Evolutionary conservation across 179 eudicot genomes (phyloP).

Genomic region (Nepenthes alata): DNA sequence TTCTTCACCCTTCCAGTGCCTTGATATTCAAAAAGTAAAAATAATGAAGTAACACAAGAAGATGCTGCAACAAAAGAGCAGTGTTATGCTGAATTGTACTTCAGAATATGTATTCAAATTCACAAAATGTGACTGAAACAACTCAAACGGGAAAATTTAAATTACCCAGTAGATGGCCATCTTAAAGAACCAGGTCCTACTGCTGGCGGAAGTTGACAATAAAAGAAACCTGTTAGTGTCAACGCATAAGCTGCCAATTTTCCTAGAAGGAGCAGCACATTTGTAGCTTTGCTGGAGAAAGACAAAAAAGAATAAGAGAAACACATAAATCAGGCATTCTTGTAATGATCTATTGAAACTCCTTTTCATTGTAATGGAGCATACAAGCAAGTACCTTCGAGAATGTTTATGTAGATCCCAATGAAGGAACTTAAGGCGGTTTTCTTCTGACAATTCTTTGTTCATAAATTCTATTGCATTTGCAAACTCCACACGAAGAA

Average conservation of each 20-base stretch:
- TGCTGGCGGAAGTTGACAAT: conserved; percentile 47
- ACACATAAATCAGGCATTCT: conserved; percentile 2
- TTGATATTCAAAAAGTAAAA: too few relatives aligned
- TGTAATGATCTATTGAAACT: not conserved
- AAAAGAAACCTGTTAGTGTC: conserved; percentile 72
- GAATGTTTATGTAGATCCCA: conserved; percentile 84
- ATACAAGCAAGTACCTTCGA: conserved; percentile 37
- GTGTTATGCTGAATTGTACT: not conserved
- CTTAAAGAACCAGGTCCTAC: conserved; percentile 22
- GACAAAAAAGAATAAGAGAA: conserved; percentile 3
- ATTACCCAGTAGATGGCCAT: conserved; percentile 39
- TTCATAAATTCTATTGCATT: conserved; percentile 76
- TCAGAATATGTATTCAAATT: not conserved
- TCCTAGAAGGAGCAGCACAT: conserved; percentile 53
- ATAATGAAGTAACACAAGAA: too few relatives aligned
- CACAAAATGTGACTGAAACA: not conserved
- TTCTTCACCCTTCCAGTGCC: too few relatives aligned
- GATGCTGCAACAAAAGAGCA: too few relatives aligned
- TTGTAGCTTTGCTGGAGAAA: conserved; percentile 50
- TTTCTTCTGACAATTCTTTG: conserved; percentile 62
- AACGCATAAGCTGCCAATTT: conserved; percentile 76
- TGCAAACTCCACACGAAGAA: conserved; percentile 86
- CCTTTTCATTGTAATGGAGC: not conserved
- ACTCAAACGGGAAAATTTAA: conserved; percentile 1
- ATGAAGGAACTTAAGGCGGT: conserved; percentile 69